Base-by-base conservation (phyloP, 768 basidiomycete species). In the Pisolithus marmoratus region DNA sequence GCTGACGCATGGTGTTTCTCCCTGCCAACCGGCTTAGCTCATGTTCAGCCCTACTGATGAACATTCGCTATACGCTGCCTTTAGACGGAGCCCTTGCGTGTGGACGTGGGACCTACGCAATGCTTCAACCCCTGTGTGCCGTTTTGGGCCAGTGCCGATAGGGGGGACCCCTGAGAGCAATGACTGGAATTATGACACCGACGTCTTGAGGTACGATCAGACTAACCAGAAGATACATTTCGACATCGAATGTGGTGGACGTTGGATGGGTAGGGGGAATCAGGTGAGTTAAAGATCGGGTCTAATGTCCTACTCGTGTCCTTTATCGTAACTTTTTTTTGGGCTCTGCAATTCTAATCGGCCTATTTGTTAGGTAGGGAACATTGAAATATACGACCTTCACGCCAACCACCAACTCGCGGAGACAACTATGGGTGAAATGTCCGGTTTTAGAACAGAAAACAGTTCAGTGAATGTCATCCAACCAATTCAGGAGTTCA, bases 171-270 rank as follows among this genome's bases (percentile, higher is more conserved):
- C 34, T 3, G 46, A 23, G 7, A 9, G 27, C 7, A 8, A 31
- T 17, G n/a, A 4, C 22, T 1, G 34, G 52, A 38, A n/a, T 40
- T 8, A 29, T 29, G 47, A 48, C 48, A 50, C 9, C 24, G 26
- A 29, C 24, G 45, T 24, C 8, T 49, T 51, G 9, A 44, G 40
- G 24, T 29, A 48, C 19, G n/a, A 45, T 29, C 26, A 57, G 43
- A 86, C 87, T 20, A 94, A 94, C 62, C 94, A 96, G 66, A 80
- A 80, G 55, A 70, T 84, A 23, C 65, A 70, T n/a, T 94, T 95
- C 60, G 90, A 90, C 57, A 63, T 94, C 1, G 90, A 94, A 60
- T 49, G 74, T 11, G 72, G 75, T 37, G 91, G 93, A 1, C 72
- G 70, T 43, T 82, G 78, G 68, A 58, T 94, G 36, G 76, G 75